Evolutionary conservation across 169 alveolate genomes (phyloP), one percentile per base, ranked within the genome.

Genomic region (Babesia sp.): DNA sequence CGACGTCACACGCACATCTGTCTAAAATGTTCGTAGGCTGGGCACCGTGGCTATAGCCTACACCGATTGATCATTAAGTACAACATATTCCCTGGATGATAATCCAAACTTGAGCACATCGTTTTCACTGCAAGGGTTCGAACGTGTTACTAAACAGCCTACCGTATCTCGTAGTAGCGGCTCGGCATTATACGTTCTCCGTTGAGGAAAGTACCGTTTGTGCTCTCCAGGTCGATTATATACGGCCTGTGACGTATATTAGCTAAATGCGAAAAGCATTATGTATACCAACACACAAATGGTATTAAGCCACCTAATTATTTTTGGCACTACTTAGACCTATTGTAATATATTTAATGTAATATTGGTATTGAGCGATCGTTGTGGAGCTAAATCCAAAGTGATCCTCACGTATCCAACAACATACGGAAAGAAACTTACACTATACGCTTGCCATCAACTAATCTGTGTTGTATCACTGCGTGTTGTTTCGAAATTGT

Each of bases 21-120:
- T 94, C 98, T 14, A 91, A 92, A 73, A 91, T 96, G 90, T 97
- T 95, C 90, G 94, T 94, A 44, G 99, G 99, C 3, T 97, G 99
- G 99, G 86, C 90, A 45, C 96, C 96, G 6, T 92, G 94, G 94
- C 33, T 89, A 41, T 91, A 41, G 34, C 45, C 31, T 20, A 72
- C 45, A n/a, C 46, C 24, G 75, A 63, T 7, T 28, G 20, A 50
- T 71, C 68, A 54, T 80, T 29, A 20, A 80, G 71, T 34, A 80
- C 58, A 3, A 80, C 70, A 50, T 80, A 80, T 37, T 80, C 88
- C 48, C 88, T 42, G 0, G 84, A n/a, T 16, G 88, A 71, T 20
- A 41, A 16, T 9, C 84, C 88, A 39, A 80, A 80, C 63, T 71
- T 80, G 22, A 80, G 20, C 6, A 69, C 36, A 29, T 80, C 88